A percentile compares a stretch with the other conserved stretches of the same genome.
phyloP scores from a whole-genome alignment of 495 filamentous ascomycete genomes.

The Jackrogersella multiformis region DNA sequence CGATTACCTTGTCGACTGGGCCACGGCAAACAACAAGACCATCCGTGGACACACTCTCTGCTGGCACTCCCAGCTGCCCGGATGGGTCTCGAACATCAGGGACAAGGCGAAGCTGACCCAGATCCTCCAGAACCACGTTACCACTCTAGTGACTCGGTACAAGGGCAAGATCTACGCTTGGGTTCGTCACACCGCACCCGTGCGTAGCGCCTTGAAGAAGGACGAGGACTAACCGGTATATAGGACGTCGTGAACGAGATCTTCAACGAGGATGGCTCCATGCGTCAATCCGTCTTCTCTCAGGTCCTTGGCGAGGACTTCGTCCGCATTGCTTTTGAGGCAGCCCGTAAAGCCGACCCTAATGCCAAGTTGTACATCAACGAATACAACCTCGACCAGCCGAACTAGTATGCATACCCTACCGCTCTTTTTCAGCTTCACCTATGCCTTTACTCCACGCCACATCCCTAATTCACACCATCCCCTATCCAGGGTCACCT shows the following conservation, averaged over 20 bases:
- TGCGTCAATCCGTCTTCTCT: constrained; percentile 66
- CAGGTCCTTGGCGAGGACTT: constrained; percentile 65
- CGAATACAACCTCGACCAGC: constrained; percentile 69
- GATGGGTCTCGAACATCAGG: constrained; percentile 65
- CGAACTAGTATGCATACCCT: constrained; percentile 32
- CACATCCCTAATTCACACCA: too few species aligned
- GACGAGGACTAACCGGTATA: not conserved
- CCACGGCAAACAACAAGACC: constrained; percentile 61
- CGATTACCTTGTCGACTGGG: constrained; percentile 70
- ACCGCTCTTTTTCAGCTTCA: not conserved
- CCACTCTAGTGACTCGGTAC: constrained; percentile 64
- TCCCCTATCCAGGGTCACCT: too few species aligned
- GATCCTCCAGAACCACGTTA: constrained; percentile 69
- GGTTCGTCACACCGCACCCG: constrained; percentile 46
- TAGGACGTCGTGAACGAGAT: constrained; percentile 74
- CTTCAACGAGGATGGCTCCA: constrained; percentile 69
- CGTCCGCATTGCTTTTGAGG: constrained; percentile 69
- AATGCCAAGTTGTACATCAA: constrained; percentile 72
- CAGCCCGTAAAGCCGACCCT: constrained; percentile 67
- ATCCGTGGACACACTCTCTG: constrained; percentile 71
- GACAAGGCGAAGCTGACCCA: constrained; percentile 60
- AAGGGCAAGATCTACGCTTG: constrained; percentile 70
- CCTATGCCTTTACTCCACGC: too few species aligned
- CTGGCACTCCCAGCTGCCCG: constrained; percentile 72
- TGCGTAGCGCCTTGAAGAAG: not conserved